phyloP scores from a whole-genome alignment of 1,284 basidiomycete species.

The Retiboletus flavoniger region DNA sequence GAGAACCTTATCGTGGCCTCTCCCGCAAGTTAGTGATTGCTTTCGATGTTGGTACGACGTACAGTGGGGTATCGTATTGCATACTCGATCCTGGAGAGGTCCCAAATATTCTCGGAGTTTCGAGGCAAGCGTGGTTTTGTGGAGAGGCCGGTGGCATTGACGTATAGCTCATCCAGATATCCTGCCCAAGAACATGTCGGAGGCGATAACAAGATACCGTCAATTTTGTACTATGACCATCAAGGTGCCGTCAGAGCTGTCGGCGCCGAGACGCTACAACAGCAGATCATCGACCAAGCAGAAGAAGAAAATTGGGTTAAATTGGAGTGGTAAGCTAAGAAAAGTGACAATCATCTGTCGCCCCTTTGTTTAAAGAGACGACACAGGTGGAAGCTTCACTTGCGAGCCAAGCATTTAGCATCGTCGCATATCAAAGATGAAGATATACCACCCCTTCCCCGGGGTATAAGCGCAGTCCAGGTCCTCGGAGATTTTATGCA shows the following conservation, averaged over 20 bases:
- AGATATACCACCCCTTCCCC: constrained; percentile 46
- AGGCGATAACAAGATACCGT: constrained; percentile 53
- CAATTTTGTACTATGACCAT: constrained; percentile 51
- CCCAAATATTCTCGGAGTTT: constrained; percentile 45
- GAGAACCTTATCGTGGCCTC: constrained; percentile 32
- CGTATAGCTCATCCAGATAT: constrained; percentile 31
- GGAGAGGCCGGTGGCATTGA: not conserved
- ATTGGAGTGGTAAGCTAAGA: constrained; percentile 45
- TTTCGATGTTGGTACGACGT: constrained; percentile 53
- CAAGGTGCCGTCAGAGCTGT: constrained; percentile 43
- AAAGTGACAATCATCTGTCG: too few relatives aligned
- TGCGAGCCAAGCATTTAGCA: constrained; percentile 40
- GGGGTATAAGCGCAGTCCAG: constrained; percentile 41
- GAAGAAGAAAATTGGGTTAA: constrained; percentile 46
- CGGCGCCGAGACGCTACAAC: constrained; percentile 48
- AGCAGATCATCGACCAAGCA: constrained; percentile 40
- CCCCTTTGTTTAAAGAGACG: constrained; percentile 1
- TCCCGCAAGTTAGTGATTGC: constrained; percentile 45
- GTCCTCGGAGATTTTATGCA: constrained; percentile 52
- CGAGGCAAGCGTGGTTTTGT: constrained; percentile 29
- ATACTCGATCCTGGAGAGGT: constrained; percentile 46
- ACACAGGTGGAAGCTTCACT: constrained; percentile 57
- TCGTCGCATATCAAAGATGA: constrained; percentile 23
- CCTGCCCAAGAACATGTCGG: constrained; percentile 41
- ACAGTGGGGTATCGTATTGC: constrained; percentile 47